Conservation (phyloP, 345 rosid genomes). For the Citrus medica region DNA sequence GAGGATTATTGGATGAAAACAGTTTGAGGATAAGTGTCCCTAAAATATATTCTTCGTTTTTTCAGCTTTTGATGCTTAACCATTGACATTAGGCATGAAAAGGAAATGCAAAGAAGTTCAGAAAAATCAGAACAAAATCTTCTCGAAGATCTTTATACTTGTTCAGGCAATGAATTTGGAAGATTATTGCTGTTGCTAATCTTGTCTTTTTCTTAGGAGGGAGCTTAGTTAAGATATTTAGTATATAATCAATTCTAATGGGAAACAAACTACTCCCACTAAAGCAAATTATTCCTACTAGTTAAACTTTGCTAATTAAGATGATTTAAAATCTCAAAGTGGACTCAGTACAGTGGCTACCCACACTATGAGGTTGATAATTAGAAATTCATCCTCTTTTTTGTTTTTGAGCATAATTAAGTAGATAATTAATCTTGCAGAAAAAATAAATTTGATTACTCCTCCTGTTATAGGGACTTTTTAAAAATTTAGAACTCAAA, state of each 20-base stretch:
- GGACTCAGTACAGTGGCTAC: neutral
- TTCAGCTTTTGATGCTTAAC: neutral
- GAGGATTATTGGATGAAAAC: no score
- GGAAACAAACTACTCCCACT: slow-evolving; percentile 24
- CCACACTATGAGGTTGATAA: neutral
- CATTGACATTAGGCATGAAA: neutral
- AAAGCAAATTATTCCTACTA: neutral
- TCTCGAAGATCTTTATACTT: neutral
- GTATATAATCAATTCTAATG: neutral
- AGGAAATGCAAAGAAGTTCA: neutral
- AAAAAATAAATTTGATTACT: neutral
- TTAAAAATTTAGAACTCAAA: no score
- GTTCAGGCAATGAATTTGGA: neutral
- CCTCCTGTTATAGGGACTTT: no score
- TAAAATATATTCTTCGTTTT: neutral
- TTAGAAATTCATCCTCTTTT: neutral
- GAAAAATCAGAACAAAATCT: neutral
- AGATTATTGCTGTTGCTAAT: neutral
- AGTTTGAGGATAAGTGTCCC: no score
- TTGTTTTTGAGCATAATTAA: neutral
- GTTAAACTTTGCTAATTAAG: neutral
- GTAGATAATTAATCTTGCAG: neutral
- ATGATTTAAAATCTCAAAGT: slow-evolving; percentile 6
- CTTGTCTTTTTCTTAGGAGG: neutral
- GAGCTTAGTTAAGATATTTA: neutral